Conservation (phyloP, 2,329 filamentous ascomycete genomes). For the Phaeomoniella chlamydospora region DNA sequence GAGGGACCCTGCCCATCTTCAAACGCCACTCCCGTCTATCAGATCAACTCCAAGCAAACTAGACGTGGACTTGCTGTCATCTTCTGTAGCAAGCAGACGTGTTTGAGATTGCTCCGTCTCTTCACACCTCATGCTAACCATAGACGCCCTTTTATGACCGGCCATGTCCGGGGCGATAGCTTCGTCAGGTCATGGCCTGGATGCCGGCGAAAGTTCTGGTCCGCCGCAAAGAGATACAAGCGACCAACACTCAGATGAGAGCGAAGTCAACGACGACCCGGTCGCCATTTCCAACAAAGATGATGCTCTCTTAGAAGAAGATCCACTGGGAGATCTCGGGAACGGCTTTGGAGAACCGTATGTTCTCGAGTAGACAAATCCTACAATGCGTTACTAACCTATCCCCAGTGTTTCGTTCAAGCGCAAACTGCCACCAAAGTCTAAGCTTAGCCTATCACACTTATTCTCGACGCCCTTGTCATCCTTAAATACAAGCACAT, state of each 20-base stretch:
- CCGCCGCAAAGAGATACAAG: too few relatives aligned
- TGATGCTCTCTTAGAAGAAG: constrained; percentile 10
- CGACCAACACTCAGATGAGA: constrained; percentile 6
- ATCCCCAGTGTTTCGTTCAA: constrained; percentile 24
- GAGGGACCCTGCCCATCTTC: too few relatives aligned
- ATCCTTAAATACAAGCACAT: constrained; percentile 2
- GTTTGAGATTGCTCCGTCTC: too few relatives aligned
- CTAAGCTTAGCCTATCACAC: constrained; percentile 23
- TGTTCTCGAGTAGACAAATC: constrained; percentile 5
- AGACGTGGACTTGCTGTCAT: too few relatives aligned
- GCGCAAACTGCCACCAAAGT: constrained; percentile 24
- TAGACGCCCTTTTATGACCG: too few relatives aligned
- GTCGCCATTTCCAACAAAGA: constrained; percentile 10
- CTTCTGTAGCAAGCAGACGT: too few relatives aligned
- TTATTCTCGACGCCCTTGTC: constrained; percentile 15
- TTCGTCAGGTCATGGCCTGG: too few relatives aligned
- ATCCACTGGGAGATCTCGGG: constrained; percentile 15
- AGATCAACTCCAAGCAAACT: too few relatives aligned
- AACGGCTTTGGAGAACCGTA: constrained; percentile 18
- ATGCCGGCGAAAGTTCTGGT: too few relatives aligned
- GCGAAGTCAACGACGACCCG: constrained; percentile 10
- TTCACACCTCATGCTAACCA: too few relatives aligned
- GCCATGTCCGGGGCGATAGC: too few relatives aligned
- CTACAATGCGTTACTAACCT: constrained; percentile 1
- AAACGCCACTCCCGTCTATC: too few relatives aligned